Evolutionary conservation across 805 yeast genomes (phyloP), one percentile per base, ranked within the genome.

Genomic region (Ogataea methanolica): DNA sequence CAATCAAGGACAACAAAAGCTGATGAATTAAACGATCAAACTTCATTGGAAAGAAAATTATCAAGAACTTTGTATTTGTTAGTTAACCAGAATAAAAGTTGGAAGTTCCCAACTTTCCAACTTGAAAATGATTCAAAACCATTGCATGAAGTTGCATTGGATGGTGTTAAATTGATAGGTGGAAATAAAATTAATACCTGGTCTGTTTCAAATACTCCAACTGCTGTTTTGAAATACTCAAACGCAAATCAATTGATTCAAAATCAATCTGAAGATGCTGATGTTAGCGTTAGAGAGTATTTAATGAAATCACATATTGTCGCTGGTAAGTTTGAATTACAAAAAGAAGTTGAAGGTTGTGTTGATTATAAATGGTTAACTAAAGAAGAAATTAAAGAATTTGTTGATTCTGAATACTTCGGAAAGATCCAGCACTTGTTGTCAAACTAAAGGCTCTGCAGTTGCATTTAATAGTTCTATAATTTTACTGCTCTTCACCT

Each of bases 171-270:
- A 62, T 57, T 66, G 21, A 58, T 86, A 19, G 96, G 96, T 17
- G 96, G 96, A 33, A 78, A 74, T 11, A 65, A 75, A 46, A 78
- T 94, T 63, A 86, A 89, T 68, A 85, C 89, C 39, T 92, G 95
- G 88, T 80, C 86, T 19, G 96, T 94, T n/a, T 89, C 98, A 22
- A 80, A 79, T 47, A 85, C 85, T 5, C 98, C 99, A 37, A 84
- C 91, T 38, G 90, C 83, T 39, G 80, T 85, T 1, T 61, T 84
- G 52, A 73, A 79, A 55, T 75, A 71, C 51, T 43, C 56, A 14
- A 60, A 62, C 33, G 60, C 60, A 33, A 62, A 66, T 14, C 42
- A 58, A 26, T 62, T 62, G 15, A 47, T 53, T 8, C 40, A 53
- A 6, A 49, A 36, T 22, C 46, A 48, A 5, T 23, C 57, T 2